phyloP scores from a whole-genome alignment of 441 rosid species.

The Aleurites moluccanus region DNA sequence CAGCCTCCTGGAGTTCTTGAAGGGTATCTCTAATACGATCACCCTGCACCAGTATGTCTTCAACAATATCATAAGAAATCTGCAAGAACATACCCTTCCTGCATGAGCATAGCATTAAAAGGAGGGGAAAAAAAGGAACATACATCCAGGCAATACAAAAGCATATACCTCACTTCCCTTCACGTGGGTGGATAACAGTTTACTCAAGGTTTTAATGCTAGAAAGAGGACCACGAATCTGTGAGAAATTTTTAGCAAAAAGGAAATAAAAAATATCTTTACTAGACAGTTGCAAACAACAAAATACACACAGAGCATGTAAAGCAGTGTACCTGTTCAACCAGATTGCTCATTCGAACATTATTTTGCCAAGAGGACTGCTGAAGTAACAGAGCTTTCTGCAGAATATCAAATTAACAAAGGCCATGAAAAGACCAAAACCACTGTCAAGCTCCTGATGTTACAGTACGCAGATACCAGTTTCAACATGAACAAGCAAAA shows the following conservation, averaged over 20 bases:
- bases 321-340: slow-evolving; percentile 70
- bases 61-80: slow-evolving; percentile 76
- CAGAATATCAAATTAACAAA: slow-evolving; percentile 3
- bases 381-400: slow-evolving; percentile 81
- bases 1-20: slow-evolving; percentile 88
- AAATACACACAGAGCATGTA: slow-evolving; percentile 7
- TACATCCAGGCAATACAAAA: slow-evolving; percentile 12
- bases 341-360: slow-evolving; percentile 75
- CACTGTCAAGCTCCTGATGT: not conserved
- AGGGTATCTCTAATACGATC: slow-evolving; percentile 64
- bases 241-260: slow-evolving; percentile 18
- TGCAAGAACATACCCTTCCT: slow-evolving; percentile 32
- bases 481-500: not conserved
- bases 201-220: slow-evolving; percentile 68
- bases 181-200: slow-evolving; percentile 68
- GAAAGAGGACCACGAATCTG: slow-evolving; percentile 90
- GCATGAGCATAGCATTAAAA: slow-evolving; percentile 5
- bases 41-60: slow-evolving; percentile 73
- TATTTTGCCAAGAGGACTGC: slow-evolving; percentile 90
- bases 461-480: not conserved
- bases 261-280: slow-evolving; percentile 8
- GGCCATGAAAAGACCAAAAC: not conserved
- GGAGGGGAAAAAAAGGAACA: not conserved
- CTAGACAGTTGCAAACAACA: slow-evolving; percentile 10
- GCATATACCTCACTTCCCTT: slow-evolving; percentile 72